Conservation (phyloP, 352 stramenopile species). For the Pilasporangium apinafurcum region DNA sequence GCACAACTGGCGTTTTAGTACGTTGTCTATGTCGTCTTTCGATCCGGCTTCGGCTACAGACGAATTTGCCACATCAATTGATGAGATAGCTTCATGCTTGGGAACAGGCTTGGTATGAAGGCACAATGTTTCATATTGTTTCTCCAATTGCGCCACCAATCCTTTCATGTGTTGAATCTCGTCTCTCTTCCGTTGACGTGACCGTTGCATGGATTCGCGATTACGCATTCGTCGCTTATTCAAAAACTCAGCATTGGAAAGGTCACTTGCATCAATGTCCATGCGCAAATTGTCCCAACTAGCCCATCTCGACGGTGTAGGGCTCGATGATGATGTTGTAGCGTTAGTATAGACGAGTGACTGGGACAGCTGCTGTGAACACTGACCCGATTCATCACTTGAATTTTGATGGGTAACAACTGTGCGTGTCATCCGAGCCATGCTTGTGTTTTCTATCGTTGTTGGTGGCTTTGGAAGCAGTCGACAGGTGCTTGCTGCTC, state of each 20-base stretch:
- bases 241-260: slow-evolving; percentile 20
- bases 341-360: no score
- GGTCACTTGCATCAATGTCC: slow-evolving; percentile 21
- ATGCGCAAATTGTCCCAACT: slow-evolving; percentile 23
- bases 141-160: slow-evolving; percentile 24
- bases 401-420: no score
- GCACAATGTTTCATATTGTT: slow-evolving; percentile 26
- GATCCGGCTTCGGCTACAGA: slow-evolving; percentile 7
- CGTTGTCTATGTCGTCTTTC: slow-evolving; percentile 5
- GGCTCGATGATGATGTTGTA: no score
- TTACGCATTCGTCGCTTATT: slow-evolving; percentile 31
- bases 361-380: no score
- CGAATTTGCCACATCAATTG: no score
- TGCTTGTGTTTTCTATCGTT: no score
- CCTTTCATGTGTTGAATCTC: slow-evolving; percentile 22
- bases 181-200: slow-evolving; percentile 21
- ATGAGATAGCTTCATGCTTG: no score
- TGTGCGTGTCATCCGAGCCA: no score
- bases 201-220: slow-evolving; percentile 43
- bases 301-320: slow-evolving; percentile 47
- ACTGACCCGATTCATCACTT: no score
- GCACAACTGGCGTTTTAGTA: slow-evolving; percentile 26
- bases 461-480: no score
- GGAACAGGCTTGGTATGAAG: no score
- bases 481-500: no score